These are phyloP conservation scores for Eremochloa ophiuroides DNA, from an alignment of 176 grass and related monocot species.

Conservation along the genomic window DNA sequence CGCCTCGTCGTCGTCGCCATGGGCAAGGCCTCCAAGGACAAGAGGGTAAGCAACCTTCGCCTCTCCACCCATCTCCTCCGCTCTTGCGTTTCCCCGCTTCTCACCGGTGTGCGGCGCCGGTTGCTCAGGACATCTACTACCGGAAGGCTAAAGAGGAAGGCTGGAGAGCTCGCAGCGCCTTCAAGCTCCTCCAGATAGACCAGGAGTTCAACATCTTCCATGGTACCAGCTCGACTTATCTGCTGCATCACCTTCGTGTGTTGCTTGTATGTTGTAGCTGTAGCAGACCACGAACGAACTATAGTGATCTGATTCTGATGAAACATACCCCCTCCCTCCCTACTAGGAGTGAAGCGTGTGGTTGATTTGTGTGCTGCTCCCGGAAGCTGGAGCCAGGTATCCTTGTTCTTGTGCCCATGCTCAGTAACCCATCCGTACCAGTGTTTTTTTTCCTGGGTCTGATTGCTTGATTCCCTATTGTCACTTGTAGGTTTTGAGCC, in stretches of 20 bases:
- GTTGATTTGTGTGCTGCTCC: conserved; percentile 69
- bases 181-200: conserved; percentile 89
- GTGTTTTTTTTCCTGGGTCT: background rate
- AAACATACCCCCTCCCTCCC: background rate
- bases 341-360: background rate
- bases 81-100: background rate
- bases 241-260: background rate
- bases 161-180: conserved; percentile 84
- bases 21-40: conserved; percentile 79
- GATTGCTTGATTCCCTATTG: background rate
- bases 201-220: conserved; percentile 85
- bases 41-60: conserved; percentile 33
- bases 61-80: background rate
- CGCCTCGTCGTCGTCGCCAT: conserved; percentile 13
- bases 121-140: conserved; percentile 72
- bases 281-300: background rate
- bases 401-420: background rate
- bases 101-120: background rate
- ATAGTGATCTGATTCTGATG: background rate
- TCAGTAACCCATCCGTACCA: background rate
- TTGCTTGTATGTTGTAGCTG: background rate
- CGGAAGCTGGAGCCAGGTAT: conserved; percentile 94
- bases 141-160: conserved; percentile 90
- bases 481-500: conserved; percentile 66
- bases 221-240: conserved; percentile 22